These are phyloP conservation scores for Solanum aculeatissimum DNA, from an alignment of 305 asterid genomes.

Conservation along the genomic window DNA sequence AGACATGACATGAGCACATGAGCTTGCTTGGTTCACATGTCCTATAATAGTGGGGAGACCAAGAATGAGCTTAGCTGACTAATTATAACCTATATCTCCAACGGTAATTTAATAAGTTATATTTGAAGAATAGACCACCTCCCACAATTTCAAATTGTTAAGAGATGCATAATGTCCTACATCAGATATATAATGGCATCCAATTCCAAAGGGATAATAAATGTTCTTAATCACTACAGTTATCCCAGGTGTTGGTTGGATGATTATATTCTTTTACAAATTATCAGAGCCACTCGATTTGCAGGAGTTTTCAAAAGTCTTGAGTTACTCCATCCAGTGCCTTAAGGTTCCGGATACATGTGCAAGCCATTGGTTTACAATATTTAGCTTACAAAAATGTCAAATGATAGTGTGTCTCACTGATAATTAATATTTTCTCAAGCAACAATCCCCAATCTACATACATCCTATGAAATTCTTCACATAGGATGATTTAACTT, in stretches of 20 bases:
- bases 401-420: not conserved
- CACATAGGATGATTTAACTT: not conserved
- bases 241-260: not conserved
- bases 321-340: not conserved
- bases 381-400: not conserved
- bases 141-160: not conserved
- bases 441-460: not conserved
- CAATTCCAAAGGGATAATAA: not conserved
- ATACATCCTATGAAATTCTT: not conserved
- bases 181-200: not conserved
- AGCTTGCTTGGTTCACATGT: not conserved
- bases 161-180: not conserved
- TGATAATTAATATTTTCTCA: not conserved
- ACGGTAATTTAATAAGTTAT: not conserved
- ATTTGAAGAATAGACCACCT: not conserved
- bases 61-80: not conserved
- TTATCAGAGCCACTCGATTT: not conserved
- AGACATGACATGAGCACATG: not conserved
- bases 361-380: not conserved
- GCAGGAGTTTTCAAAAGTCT: not conserved
- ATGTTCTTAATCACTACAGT: not conserved
- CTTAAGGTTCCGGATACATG: not conserved
- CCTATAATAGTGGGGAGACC: not conserved
- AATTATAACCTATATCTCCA: not conserved
- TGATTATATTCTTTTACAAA: not conserved